Evolutionary conservation across 805 yeast species (phyloP).

Genomic region (Wickerhamiella cacticola): DNA sequence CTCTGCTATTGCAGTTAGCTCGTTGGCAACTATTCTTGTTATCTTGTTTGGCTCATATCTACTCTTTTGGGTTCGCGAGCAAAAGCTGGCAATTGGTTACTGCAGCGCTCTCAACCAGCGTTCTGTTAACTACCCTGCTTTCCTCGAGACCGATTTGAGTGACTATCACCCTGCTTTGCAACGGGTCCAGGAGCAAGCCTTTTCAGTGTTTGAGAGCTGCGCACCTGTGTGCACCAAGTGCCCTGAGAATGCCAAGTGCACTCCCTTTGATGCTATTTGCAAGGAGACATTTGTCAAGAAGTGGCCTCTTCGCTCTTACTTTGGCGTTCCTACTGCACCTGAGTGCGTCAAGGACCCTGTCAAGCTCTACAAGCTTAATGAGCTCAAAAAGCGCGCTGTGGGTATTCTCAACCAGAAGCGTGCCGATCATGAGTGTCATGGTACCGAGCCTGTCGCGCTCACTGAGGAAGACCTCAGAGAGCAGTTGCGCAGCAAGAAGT

Average conservation of each 20-base stretch:
- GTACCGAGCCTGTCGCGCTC: conserved; percentile 30
- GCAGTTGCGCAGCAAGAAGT: conserved; percentile 20
- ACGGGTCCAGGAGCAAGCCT: conserved; percentile 2
- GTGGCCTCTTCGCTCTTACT: conserved; percentile 43
- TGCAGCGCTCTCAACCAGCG: conserved; percentile 15
- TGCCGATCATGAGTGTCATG: conserved; percentile 45
- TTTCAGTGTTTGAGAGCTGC: conserved; percentile 32
- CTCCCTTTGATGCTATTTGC: conserved; percentile 51
- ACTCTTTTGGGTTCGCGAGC: conserved; percentile 2
- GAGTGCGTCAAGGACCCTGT: conserved; percentile 63
- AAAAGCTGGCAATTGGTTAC: conserved; percentile 16
- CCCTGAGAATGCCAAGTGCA: conserved; percentile 72
- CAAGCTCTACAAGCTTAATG: conserved; percentile 52
- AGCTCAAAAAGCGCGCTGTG: conserved; percentile 54
- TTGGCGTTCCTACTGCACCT: conserved; percentile 50
- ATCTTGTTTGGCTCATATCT: background rate
- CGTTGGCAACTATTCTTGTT: background rate
- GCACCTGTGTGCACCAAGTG: conserved; percentile 63
- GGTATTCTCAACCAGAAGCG: conserved; percentile 54
- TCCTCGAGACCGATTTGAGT: conserved; percentile 3
- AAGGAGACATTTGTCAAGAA: conserved; percentile 47
- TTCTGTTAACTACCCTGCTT: conserved; percentile 15
- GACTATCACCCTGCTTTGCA: background rate
- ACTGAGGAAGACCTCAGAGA: conserved; percentile 24
- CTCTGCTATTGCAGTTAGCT: background rate